Evolutionary conservation across 1,284 basidiomycete species (phyloP).

Genomic region (Trametes sp.): DNA sequence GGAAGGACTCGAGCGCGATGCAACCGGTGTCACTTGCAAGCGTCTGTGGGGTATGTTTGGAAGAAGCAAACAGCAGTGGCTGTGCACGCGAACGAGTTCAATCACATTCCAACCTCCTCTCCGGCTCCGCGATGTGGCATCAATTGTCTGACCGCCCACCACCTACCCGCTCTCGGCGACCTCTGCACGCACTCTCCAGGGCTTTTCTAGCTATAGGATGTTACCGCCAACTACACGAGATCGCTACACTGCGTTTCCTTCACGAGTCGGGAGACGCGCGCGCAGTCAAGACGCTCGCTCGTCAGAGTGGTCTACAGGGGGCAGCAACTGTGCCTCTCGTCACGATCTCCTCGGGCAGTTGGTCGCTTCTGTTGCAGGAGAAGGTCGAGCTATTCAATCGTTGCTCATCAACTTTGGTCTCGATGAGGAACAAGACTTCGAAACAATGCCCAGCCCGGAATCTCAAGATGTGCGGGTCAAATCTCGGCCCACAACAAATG

Average conservation of each 20-base stretch:
- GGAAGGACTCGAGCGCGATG: no score
- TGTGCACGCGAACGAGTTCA: constrained; percentile 17
- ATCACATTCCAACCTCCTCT: constrained; percentile 7
- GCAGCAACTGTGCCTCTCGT: constrained; percentile 1
- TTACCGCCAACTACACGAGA: no score
- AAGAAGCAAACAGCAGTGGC: no score
- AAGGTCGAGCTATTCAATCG: constrained; percentile 7
- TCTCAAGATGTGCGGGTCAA: background rate
- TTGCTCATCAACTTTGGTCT: constrained; percentile 15
- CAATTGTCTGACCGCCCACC: background rate
- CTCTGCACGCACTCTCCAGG: no score
- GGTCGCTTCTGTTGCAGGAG: background rate
- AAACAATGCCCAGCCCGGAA: background rate
- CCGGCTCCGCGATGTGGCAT: no score
- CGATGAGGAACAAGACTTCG: background rate
- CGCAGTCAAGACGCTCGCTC: constrained; percentile 3
- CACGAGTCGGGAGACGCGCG: background rate
- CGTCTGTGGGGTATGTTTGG: no score
- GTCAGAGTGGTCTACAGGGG: background rate
- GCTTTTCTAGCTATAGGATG: no score
- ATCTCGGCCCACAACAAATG: background rate
- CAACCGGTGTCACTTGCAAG: no score
- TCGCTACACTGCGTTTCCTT: constrained; percentile 10
- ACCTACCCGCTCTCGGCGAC: background rate
- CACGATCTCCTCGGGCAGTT: constrained; percentile 1